These are phyloP conservation scores for Cladosporium phlei DNA, from an alignment of 2,329 filamentous ascomycete species.

Conservation along the genomic window DNA sequence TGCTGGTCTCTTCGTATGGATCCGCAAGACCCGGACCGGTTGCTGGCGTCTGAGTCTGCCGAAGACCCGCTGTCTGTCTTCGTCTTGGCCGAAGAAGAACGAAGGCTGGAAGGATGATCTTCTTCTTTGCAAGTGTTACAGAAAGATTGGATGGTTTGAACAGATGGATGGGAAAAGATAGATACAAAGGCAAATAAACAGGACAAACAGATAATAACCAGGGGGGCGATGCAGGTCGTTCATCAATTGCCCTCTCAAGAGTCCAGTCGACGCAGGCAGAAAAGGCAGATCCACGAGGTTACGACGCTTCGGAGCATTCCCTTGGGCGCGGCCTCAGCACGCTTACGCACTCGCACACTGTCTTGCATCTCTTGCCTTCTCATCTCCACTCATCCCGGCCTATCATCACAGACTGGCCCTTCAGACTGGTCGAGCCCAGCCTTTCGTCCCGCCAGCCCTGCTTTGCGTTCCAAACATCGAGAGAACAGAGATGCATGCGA, in stretches of 20 bases:
- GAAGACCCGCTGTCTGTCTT: slow-evolving; percentile 5
- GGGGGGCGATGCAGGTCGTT: not conserved
- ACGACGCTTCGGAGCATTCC: too few species aligned
- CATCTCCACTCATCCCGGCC: too few species aligned
- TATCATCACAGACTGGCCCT: not conserved
- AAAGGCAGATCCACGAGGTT: slow-evolving; percentile 3
- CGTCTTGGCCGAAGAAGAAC: not conserved
- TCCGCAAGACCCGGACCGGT: slow-evolving; percentile 3
- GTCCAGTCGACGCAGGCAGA: not conserved
- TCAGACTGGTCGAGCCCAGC: slow-evolving; percentile 6
- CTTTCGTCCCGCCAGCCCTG: not conserved
- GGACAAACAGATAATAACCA: not conserved
- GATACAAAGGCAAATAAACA: not conserved
- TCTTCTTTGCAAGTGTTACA: not conserved
- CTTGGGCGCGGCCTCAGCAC: not conserved
- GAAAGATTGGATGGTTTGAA: not conserved
- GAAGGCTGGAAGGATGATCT: not conserved
- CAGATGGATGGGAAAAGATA: not conserved
- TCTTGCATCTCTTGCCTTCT: too few species aligned
- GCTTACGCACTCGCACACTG: slow-evolving; percentile 3
- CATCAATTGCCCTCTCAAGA: not conserved
- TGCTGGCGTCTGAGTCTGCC: slow-evolving; percentile 8
- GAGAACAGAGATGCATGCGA: too few species aligned
- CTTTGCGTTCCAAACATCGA: not conserved
- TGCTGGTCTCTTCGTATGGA: too few species aligned